Evolutionary conservation across 108 stramenopile genomes (phyloP).

Genomic region (Cylindrotheca closterium): DNA sequence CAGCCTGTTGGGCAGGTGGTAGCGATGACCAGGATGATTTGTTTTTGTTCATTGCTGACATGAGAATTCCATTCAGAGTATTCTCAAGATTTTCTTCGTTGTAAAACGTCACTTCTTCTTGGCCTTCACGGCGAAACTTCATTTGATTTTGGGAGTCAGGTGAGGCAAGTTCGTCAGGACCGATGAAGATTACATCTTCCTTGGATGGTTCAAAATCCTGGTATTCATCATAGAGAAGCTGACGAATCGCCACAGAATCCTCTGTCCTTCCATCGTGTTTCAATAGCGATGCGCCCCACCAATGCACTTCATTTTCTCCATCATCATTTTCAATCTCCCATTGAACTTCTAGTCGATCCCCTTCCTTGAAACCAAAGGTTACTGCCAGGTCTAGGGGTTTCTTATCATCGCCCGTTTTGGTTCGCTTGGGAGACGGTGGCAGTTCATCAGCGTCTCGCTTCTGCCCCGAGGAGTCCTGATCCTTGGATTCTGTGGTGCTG

Average conservation of each 20-base stretch:
- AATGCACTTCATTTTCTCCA: slow-evolving; percentile 19
- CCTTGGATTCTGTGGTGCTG: no score
- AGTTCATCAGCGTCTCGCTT: no score
- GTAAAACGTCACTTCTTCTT: slow-evolving; percentile 27
- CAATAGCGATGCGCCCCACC: slow-evolving; percentile 62
- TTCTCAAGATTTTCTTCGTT: slow-evolving; percentile 37
- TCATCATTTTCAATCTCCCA: slow-evolving; percentile 48
- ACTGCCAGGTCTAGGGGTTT: slow-evolving; percentile 34
- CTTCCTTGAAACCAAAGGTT: slow-evolving; percentile 35
- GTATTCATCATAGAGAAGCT: slow-evolving; percentile 47
- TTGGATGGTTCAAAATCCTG: slow-evolving; percentile 38
- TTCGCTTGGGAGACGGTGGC: slow-evolving; percentile 7
- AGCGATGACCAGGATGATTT: slow-evolving; percentile 22
- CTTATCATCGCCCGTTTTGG: background rate
- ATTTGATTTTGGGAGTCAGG: slow-evolving; percentile 22
- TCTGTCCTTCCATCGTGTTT: slow-evolving; percentile 45
- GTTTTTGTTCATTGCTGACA: slow-evolving; percentile 33
- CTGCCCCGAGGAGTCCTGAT: no score
- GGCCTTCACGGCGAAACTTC: slow-evolving; percentile 12
- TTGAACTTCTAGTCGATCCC: slow-evolving; percentile 56
- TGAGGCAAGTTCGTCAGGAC: slow-evolving; percentile 25
- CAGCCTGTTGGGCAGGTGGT: slow-evolving; percentile 37
- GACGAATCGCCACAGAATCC: slow-evolving; percentile 51
- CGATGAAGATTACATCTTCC: slow-evolving; percentile 66
- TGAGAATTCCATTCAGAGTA: slow-evolving; percentile 36